Evolutionary conservation across 106 monocot species (phyloP), one percentile per base, ranked within the genome.

Genomic region (Dactylorhiza incarnata): DNA sequence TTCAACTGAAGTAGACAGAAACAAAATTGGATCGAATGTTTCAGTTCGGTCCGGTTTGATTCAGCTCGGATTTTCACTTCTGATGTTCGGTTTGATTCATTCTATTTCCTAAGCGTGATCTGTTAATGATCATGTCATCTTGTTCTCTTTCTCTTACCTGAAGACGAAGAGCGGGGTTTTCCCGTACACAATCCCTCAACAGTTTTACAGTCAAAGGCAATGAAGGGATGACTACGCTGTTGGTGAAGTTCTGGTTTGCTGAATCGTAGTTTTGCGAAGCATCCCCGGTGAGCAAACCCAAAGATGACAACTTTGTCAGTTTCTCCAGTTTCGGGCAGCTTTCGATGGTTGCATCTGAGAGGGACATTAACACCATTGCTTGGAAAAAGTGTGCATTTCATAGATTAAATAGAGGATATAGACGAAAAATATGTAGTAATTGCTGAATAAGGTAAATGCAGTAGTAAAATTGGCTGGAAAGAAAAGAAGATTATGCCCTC

Each of bases 171-270:
- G 86, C 73, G 66, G 83, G 87, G 62, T 87, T 85, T 75, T 87
- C 85, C 53, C 76, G 81, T 11, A 71, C 87, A 82, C 81, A 87
- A 44, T 83, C 83, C 81, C 89, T 81, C 58, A 92, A 75, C 77
- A 84, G 82, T 70, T 83, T 83, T 62, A 92, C 77, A 69, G 89
- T 75, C 72, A 85, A 70, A 15, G 92, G 92, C 72, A 92, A 77
- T 12, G 92, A 89, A 48, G 87, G 80, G 74, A 89, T 85, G 5
- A 92, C 89, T 68, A 77, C 79, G 72, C 87, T 83, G 55, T 45
- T 49, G 23, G 51, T 9, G 45, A 78, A 77, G 50, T 79, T 22
- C 45, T 78, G 74, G 23, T 51, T 43, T 51, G 47, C 17, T 68
- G 54, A 73, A 79, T 79, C 71, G 48, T 73, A 74, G n/a, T 79